Percentiles rank a stretch among this genome's conserved stretches.
Evolutionary conservation across 306 rosid genomes (phyloP).

Genomic region (Trifolium dubium): DNA sequence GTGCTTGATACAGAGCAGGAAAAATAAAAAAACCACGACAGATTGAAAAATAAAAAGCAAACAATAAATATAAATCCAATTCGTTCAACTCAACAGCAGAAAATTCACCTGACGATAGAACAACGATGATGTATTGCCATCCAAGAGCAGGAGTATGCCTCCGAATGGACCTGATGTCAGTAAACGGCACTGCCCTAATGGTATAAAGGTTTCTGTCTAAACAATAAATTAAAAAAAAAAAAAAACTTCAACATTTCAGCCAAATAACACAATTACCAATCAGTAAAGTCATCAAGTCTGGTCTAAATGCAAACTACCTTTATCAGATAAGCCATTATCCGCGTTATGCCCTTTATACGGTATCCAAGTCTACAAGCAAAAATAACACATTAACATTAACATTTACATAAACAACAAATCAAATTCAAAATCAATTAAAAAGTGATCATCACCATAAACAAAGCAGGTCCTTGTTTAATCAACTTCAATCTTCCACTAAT

Average conservation of each 20-base stretch:
- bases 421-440: not conserved
- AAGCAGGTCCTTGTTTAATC: constrained; percentile 73
- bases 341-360: constrained; percentile 76
- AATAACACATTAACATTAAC: constrained; percentile 1
- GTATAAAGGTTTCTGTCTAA: constrained; percentile 88
- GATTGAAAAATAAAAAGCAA: not conserved
- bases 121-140: constrained; percentile 90
- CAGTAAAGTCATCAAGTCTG: constrained; percentile 22
- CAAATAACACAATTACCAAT: not conserved
- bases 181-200: constrained; percentile 76
- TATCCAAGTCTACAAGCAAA: constrained; percentile 79
- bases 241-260: constrained; percentile 34
- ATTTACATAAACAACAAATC: not conserved
- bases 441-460: constrained; percentile 64
- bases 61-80: constrained; percentile 10
- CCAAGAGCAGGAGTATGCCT: constrained; percentile 91
- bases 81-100: constrained; percentile 14
- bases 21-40: constrained; percentile 1
- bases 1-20: not conserved
- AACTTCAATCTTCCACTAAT: constrained; percentile 88
- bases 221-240: constrained; percentile 42
- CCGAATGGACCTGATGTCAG: constrained; percentile 86
- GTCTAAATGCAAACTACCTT: constrained; percentile 58
- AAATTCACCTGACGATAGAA: constrained; percentile 78
- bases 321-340: constrained; percentile 74